Conservation (phyloP, 139 green algal genomes). For the Pleodorina starrii region DNA sequence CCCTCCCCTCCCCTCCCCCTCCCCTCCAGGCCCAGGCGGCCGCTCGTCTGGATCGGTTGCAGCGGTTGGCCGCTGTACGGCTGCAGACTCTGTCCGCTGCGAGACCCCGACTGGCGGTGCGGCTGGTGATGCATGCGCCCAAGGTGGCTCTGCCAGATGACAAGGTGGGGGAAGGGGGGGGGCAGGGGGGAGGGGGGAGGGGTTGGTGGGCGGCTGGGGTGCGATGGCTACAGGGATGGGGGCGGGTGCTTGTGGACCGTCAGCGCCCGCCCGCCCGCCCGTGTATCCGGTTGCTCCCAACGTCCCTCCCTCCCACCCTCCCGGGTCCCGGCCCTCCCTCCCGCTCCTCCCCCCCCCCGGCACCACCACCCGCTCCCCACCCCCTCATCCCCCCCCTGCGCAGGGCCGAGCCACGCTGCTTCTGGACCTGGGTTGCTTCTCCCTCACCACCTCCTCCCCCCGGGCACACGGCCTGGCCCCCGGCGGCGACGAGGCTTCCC, state of each 20-base stretch:
- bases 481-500: constrained; percentile 71
- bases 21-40: constrained; percentile 60
- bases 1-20: background rate
- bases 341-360: background rate
- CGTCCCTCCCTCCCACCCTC: too few relatives aligned
- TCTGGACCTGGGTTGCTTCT: constrained; percentile 84
- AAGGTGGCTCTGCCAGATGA: constrained; percentile 75
- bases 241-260: too few relatives aligned
- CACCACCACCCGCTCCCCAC: too few relatives aligned
- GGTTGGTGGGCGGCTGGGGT: too few relatives aligned
- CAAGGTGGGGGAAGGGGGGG: too few relatives aligned
- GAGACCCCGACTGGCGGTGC: constrained; percentile 70
- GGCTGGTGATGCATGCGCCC: constrained; percentile 85
- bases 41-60: constrained; percentile 65
- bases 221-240: too few relatives aligned
- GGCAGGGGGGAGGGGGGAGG: too few relatives aligned
- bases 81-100: constrained; percentile 60
- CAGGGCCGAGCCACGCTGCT: constrained; percentile 68
- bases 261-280: too few relatives aligned
- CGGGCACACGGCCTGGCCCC: background rate
- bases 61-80: constrained; percentile 68
- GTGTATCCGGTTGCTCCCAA: too few relatives aligned
- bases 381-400: too few relatives aligned
- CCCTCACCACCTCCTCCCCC: constrained; percentile 59
- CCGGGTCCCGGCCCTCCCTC: background rate